Conservation (phyloP, 768 basidiomycete genomes). For the Amanita subjunquillea region DNA sequence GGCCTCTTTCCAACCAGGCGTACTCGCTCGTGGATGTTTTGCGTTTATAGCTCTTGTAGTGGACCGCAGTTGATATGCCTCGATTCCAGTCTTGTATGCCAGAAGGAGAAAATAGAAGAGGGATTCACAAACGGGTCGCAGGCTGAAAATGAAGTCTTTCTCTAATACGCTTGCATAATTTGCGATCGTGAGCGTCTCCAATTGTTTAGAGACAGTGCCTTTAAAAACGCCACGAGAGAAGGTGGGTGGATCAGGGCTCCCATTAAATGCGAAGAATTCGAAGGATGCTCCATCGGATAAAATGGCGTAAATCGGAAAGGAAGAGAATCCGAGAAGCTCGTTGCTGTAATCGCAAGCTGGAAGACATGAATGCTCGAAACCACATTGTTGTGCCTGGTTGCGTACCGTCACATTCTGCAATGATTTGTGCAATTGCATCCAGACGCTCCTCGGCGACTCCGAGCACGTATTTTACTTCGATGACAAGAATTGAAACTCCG, state of each 20-base stretch:
- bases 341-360: slow-evolving; percentile 7
- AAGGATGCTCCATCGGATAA: slow-evolving; percentile 6
- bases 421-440: slow-evolving; percentile 9
- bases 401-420: slow-evolving; percentile 8
- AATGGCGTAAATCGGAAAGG: slow-evolving; percentile 6
- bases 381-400: too few species aligned
- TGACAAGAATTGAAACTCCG: not conserved
- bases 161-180: too few species aligned
- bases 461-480: slow-evolving; percentile 2
- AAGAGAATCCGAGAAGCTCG: too few species aligned
- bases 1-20: slow-evolving; percentile 4
- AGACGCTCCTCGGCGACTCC: not conserved
- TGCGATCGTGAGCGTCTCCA: not conserved
- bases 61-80: too few species aligned
- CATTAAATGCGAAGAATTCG: slow-evolving; percentile 8
- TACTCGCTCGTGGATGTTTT: slow-evolving; percentile 1
- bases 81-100: not conserved
- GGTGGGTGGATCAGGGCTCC: not conserved
- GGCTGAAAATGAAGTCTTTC: not conserved
- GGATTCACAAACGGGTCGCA: not conserved
- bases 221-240: not conserved
- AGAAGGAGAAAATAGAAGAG: not conserved
- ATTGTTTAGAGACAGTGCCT: too few species aligned
- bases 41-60: too few species aligned
- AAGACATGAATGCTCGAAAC: not conserved